Evolutionary conservation across 2,329 filamentous ascomycete species (phyloP).

Genomic region (Didymella lethalis): DNA sequence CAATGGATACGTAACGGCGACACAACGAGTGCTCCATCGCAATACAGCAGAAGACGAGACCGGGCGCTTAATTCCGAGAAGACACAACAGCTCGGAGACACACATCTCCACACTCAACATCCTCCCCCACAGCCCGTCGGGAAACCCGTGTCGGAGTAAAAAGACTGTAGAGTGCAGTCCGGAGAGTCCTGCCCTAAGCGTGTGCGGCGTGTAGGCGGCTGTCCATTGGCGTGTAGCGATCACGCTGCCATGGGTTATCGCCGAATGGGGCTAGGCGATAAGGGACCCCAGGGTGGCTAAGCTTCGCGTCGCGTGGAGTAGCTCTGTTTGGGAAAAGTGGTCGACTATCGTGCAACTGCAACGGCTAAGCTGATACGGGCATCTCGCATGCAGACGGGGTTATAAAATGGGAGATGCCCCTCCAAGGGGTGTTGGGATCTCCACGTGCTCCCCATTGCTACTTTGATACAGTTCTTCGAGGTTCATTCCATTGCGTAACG

Average conservation of each 20-base stretch:
- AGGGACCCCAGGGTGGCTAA: constrained; percentile 15
- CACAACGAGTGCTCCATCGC: neutral
- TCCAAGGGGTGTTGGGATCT: neutral
- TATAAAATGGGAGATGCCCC: constrained; percentile 13
- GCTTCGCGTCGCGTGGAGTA: constrained; percentile 23
- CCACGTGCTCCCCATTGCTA: neutral
- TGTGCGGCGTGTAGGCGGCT: constrained; percentile 16
- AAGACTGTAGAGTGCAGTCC: neutral
- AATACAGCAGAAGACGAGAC: neutral
- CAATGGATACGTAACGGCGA: no score
- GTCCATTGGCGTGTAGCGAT: constrained; percentile 5
- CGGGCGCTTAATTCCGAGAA: neutral
- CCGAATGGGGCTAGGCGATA: constrained; percentile 12
- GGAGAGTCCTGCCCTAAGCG: constrained; percentile 11
- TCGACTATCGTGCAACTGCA: constrained; percentile 2
- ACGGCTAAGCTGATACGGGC: constrained; percentile 4
- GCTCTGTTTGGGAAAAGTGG: constrained; percentile 16
- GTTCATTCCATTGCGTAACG: constrained; percentile 13
- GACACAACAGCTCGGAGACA: neutral
- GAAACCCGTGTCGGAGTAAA: constrained; percentile 5
- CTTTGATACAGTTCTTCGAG: neutral
- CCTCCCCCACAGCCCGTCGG: constrained; percentile 7
- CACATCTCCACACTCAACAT: neutral
- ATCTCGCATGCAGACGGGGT: neutral
- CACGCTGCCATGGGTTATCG: neutral